phyloP scores from a whole-genome alignment of 2,329 filamentous ascomycete genomes.

The Aureobasidium subglaciale region DNA sequence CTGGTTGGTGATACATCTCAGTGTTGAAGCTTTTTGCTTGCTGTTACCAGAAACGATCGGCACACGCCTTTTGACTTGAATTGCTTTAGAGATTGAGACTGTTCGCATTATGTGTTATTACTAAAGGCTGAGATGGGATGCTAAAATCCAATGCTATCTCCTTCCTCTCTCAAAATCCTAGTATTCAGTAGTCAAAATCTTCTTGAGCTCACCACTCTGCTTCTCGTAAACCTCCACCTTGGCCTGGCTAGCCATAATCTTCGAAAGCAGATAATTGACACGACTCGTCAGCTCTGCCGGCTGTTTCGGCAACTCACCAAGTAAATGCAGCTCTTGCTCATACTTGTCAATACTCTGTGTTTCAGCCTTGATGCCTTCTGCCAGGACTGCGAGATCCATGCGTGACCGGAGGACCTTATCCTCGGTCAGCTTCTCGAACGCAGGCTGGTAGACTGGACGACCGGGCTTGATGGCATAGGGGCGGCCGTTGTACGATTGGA shows the following conservation, averaged over 20 bases:
- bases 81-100: too few species aligned
- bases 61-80: too few species aligned
- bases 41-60: too few species aligned
- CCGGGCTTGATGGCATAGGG: slow-evolving; percentile 72
- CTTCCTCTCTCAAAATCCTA: slow-evolving; percentile 22
- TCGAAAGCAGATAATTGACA: slow-evolving; percentile 64
- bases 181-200: slow-evolving; percentile 53
- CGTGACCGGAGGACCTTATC: slow-evolving; percentile 68
- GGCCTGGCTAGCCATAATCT: slow-evolving; percentile 64
- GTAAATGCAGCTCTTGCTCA: slow-evolving; percentile 65
- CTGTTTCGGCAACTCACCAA: slow-evolving; percentile 65
- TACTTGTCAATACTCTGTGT: slow-evolving; percentile 67
- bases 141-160: neutral
- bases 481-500: slow-evolving; percentile 65
- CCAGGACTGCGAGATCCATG: slow-evolving; percentile 60
- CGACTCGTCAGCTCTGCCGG: slow-evolving; percentile 61
- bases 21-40: too few species aligned
- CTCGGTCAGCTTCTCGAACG: slow-evolving; percentile 64
- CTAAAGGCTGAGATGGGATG: neutral
- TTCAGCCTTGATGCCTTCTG: slow-evolving; percentile 64
- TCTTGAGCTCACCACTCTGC: slow-evolving; percentile 66
- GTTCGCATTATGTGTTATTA: neutral
- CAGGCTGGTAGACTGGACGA: slow-evolving; percentile 78
- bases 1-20: too few species aligned
- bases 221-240: slow-evolving; percentile 68